phyloP scores from a whole-genome alignment of 495 filamentous ascomycete genomes.

The Neurospora terricola region DNA sequence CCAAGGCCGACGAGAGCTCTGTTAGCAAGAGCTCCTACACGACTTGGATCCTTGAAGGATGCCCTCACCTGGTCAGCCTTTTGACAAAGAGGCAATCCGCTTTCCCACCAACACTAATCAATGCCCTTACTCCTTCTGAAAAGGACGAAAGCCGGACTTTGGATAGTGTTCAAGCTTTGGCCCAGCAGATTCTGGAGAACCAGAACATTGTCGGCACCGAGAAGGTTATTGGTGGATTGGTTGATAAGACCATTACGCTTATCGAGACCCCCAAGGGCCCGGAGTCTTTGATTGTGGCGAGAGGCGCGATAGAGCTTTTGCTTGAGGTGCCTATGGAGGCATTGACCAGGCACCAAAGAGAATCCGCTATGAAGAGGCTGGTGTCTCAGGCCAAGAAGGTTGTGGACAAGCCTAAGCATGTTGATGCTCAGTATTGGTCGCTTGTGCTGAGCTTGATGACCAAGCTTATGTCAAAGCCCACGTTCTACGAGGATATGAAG shows the following conservation, averaged over 20 bases:
- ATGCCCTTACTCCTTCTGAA: background rate
- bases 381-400: constrained; percentile 7
- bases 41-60: constrained; percentile 14
- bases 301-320: constrained; percentile 13
- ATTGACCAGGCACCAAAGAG: constrained; percentile 13
- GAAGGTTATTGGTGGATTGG: constrained; percentile 10
- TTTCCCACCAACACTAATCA: background rate
- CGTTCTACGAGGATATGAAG: constrained; percentile 34
- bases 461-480: constrained; percentile 38
- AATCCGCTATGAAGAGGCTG: constrained; percentile 15
- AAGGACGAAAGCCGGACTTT: background rate
- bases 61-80: background rate
- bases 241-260: constrained; percentile 7
- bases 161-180: background rate
- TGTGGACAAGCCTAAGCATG: background rate
- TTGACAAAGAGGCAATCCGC: background rate
- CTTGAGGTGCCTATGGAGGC: constrained; percentile 11
- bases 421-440: constrained; percentile 15
- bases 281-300: constrained; percentile 4
- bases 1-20: background rate
- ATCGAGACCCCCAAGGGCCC: constrained; percentile 10
- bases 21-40: constrained; percentile 10
- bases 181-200: constrained; percentile 9
- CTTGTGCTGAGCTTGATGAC: constrained; percentile 33
- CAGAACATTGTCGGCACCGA: constrained; percentile 13